Evolutionary conservation across 495 filamentous ascomycete genomes (phyloP), one percentile per base, ranked within the genome.

Genomic region (Hypoxylon fragiforme): DNA sequence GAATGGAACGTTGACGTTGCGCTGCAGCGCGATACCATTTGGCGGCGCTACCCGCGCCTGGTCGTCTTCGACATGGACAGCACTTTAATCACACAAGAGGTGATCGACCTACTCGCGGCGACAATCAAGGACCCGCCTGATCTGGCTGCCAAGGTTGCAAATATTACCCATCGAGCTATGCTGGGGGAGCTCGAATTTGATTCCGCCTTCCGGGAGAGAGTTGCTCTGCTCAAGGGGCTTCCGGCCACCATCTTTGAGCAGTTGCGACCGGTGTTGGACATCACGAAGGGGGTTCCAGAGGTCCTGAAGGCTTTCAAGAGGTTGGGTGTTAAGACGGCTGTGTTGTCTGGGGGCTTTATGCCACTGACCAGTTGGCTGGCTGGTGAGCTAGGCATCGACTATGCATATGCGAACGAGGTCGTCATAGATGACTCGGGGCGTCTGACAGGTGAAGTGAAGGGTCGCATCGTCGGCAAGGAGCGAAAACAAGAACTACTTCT

Each of bases 41-140:
- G 85, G 75, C 81, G 87, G 34, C 79, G 83, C 16, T 80, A 91
- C 66, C 88, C 90, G 65, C 84, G 89, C 2, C 74, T 98, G 3
- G 91, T 89, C 1, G 85, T 95, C 19, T 98, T 98, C 61, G 94
- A 98, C 66, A 98, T 98, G 94, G 94, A 98, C 70, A 91, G 86
- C 53, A 98, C 94, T 0, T 78, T 98, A 48, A 97, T 98, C 60
- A 83, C 92, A 50, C 90, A 98, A 65, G 94, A 98, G 74, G 90
- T 95, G 16, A 96, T 98, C 63, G 94, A 98, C 62, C 85, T 97
- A 63, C 86, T 98, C 46, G 94, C 94, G 15, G 82, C 84, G 26
- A 84, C 85, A 22, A 83, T 94, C 44, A 70, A 66, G 13, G 71
- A 77, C 36, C 76, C 73, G 19, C 75, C 76, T 1, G 88, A 88